Percentiles rank a stretch among this genome's conserved stretches.
Conservation (phyloP, 2,329 filamentous ascomycete genomes). For the Aspergillus quadricinctus region DNA sequence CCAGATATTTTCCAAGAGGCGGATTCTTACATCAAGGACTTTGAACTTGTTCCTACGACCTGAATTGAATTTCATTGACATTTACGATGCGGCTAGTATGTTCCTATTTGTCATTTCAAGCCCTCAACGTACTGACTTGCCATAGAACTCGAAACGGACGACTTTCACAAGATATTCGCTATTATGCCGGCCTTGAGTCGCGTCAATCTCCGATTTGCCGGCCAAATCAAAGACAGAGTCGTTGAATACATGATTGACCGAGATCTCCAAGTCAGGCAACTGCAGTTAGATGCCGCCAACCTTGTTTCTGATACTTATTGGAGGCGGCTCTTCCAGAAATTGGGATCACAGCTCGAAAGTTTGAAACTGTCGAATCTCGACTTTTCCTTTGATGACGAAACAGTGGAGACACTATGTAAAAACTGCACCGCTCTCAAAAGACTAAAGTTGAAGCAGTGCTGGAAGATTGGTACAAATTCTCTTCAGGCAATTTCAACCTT, state of each 20-base stretch:
- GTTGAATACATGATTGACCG: slow-evolving; percentile 76
- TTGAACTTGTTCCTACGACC: slow-evolving; percentile 47
- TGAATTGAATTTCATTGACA: slow-evolving; percentile 52
- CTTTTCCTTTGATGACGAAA: slow-evolving; percentile 70
- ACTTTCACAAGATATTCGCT: slow-evolving; percentile 77
- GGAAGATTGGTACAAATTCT: slow-evolving; percentile 63
- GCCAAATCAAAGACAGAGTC: slow-evolving; percentile 83
- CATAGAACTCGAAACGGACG: slow-evolving; percentile 63
- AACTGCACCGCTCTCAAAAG: slow-evolving; percentile 65
- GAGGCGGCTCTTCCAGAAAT: slow-evolving; percentile 62
- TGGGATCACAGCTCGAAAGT: slow-evolving; percentile 61
- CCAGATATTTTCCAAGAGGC: slow-evolving; percentile 61
- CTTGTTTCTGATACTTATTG: slow-evolving; percentile 73
- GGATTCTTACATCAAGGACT: slow-evolving; percentile 50
- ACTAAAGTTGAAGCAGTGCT: slow-evolving; percentile 78
- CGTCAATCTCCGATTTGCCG: slow-evolving; percentile 76
- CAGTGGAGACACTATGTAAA: slow-evolving; percentile 57
- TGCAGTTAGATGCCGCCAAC: slow-evolving; percentile 81
- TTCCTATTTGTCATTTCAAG: slow-evolving; percentile 5
- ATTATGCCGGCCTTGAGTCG: slow-evolving; percentile 64
- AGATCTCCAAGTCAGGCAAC: slow-evolving; percentile 61
- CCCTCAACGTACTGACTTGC: slow-evolving; percentile 27
- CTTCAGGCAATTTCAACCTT: slow-evolving; percentile 62
- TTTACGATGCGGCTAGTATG: slow-evolving; percentile 59
- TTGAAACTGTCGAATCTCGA: slow-evolving; percentile 83